These are phyloP conservation scores for Didymella arachidicola DNA, from an alignment of 2,329 filamentous ascomycete species.

Conservation along the genomic window DNA sequence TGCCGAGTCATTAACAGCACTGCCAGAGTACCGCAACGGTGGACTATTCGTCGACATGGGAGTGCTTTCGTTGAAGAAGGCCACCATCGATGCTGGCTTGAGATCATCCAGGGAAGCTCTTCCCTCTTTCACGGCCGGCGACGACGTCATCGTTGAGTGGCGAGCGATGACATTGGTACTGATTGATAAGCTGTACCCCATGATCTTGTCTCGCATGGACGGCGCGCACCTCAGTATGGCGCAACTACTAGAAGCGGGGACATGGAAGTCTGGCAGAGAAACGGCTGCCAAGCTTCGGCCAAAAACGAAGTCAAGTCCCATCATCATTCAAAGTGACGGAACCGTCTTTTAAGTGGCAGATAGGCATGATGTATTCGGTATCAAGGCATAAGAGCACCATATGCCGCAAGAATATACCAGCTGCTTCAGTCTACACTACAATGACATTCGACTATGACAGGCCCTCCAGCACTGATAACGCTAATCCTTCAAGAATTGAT, in stretches of 20 bases:
- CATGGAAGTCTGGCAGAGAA: slow-evolving; percentile 73
- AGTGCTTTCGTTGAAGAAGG: slow-evolving; percentile 74
- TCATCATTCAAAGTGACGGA: slow-evolving; percentile 42
- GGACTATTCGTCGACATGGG: slow-evolving; percentile 87
- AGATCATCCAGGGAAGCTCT: slow-evolving; percentile 71
- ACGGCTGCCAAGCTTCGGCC: slow-evolving; percentile 35
- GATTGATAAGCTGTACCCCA: slow-evolving; percentile 71
- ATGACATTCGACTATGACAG: not conserved
- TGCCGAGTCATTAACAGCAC: slow-evolving; percentile 82
- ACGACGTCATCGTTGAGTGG: slow-evolving; percentile 82
- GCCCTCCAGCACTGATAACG: not conserved
- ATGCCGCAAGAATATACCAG: not conserved
- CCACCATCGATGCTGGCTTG: slow-evolving; percentile 72
- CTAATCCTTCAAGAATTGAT: not conserved
- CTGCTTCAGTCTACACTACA: not conserved
- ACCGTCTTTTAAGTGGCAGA: slow-evolving; percentile 32
- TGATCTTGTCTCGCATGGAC: slow-evolving; percentile 73
- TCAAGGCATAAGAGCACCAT: not conserved
- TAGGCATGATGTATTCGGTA: not conserved
- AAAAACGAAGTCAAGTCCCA: slow-evolving; percentile 39
- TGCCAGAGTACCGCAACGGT: slow-evolving; percentile 92
- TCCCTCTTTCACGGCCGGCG: slow-evolving; percentile 72
- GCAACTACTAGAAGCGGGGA: slow-evolving; percentile 91
- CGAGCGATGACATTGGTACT: slow-evolving; percentile 75
- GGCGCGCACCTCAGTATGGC: slow-evolving; percentile 75